A percentile compares a stretch with the other conserved stretches of the same genome.
Evolutionary conservation across 768 basidiomycete genomes (phyloP).

Genomic region (Leccinum imitatum): DNA sequence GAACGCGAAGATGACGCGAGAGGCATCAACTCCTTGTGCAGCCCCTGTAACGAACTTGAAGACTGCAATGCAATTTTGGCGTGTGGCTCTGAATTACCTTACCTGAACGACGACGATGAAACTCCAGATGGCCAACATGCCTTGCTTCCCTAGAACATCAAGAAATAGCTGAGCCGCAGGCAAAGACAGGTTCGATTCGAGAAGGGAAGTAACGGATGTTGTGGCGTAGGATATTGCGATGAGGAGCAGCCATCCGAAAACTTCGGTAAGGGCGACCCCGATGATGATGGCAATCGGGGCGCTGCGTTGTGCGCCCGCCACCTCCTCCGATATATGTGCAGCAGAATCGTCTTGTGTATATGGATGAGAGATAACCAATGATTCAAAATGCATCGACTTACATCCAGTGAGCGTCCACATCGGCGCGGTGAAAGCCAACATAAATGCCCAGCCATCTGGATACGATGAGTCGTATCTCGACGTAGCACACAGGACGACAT

Average conservation of each 20-base stretch:
- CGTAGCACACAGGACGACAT: slow-evolving; percentile 14
- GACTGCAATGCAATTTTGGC: background rate
- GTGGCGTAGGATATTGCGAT: slow-evolving; percentile 68
- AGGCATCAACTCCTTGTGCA: slow-evolving; percentile 75
- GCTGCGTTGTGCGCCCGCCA: slow-evolving; percentile 57
- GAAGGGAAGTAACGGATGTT: slow-evolving; percentile 49
- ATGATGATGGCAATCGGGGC: slow-evolving; percentile 71
- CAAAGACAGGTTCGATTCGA: slow-evolving; percentile 52
- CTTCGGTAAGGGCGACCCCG: slow-evolving; percentile 58
- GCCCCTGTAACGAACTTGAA: slow-evolving; percentile 67
- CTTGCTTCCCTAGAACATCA: slow-evolving; percentile 61
- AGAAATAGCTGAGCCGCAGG: slow-evolving; percentile 74
- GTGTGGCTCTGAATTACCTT: slow-evolving; percentile 1
- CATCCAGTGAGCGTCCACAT: slow-evolving; percentile 84
- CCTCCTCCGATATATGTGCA: slow-evolving; percentile 74
- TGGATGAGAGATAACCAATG: background rate
- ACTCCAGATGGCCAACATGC: slow-evolving; percentile 73
- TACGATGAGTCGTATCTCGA: background rate
- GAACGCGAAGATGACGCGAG: slow-evolving; percentile 73
- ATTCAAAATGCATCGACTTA: slow-evolving; percentile 32
- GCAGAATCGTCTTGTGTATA: slow-evolving; percentile 62
- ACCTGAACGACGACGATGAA: slow-evolving; percentile 65
- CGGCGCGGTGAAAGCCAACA: slow-evolving; percentile 68
- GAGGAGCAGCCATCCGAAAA: slow-evolving; percentile 61
- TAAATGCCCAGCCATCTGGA: slow-evolving; percentile 70